A percentile compares a stretch with the other conserved stretches of the same genome.
Evolutionary conservation across 2,329 filamentous ascomycete genomes (phyloP).

Genomic region (Talaromyces sp.): DNA sequence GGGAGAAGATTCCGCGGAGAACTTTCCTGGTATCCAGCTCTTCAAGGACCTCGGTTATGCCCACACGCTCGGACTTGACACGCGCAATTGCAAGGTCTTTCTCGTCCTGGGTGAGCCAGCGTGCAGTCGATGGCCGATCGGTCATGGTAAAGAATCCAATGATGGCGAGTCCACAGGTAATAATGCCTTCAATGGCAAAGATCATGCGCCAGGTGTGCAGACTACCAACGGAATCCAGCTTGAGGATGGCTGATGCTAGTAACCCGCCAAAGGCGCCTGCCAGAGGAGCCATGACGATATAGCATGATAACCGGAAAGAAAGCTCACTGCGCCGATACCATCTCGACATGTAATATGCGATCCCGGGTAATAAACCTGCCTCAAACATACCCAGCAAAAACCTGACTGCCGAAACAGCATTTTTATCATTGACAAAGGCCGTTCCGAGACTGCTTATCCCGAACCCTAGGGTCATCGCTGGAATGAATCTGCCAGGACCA

Average conservation of each 20-base stretch:
- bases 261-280: conserved; percentile 60
- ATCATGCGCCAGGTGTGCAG: conserved; percentile 54
- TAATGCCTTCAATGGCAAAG: conserved; percentile 57
- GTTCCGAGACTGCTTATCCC: conserved; percentile 60
- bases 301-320: conserved; percentile 90
- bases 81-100: conserved; percentile 60
- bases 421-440: conserved; percentile 57
- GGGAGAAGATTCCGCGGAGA: conserved; percentile 58
- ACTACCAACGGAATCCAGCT: conserved; percentile 50
- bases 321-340: conserved; percentile 79
- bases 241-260: conserved; percentile 56
- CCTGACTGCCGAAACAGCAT: conserved; percentile 55
- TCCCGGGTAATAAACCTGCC: conserved; percentile 65
- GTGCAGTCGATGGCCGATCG: conserved; percentile 67
- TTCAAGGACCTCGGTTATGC: conserved; percentile 59
- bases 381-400: conserved; percentile 80
- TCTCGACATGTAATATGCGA: conserved; percentile 68
- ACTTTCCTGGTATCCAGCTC: conserved; percentile 57
- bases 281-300: conserved; percentile 68
- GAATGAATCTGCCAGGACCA: conserved; percentile 68
- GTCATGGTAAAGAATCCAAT: conserved; percentile 62
- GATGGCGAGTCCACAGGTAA: conserved; percentile 59
- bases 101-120: conserved; percentile 66
- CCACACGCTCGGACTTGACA: conserved; percentile 59
- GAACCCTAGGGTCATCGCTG: conserved; percentile 57